phyloP scores from a whole-genome alignment of 202 grass and related monocot genomes.

The Carex arenaria region DNA sequence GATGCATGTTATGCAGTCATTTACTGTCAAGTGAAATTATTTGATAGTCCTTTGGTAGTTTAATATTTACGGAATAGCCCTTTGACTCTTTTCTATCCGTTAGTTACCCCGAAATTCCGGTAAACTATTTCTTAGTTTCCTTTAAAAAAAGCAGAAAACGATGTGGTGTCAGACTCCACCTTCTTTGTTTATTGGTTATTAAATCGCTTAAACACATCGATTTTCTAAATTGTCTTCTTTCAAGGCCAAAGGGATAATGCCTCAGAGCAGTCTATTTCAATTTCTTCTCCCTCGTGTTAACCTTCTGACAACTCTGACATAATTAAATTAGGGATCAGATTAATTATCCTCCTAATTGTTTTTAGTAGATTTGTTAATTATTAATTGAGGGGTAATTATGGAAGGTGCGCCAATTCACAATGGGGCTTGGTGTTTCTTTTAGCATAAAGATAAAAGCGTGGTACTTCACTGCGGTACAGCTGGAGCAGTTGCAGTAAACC shows the following conservation, averaged over 20 bases:
- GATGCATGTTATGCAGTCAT: background rate
- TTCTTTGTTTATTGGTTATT: slow-evolving; percentile 16
- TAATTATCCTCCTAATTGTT: background rate
- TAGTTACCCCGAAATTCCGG: background rate
- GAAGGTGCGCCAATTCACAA: background rate
- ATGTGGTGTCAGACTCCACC: slow-evolving; percentile 7
- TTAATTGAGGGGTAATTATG: slow-evolving; percentile 6
- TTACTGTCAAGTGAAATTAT: background rate
- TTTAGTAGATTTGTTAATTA: background rate
- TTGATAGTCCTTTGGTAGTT: background rate
- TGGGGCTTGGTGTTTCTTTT: background rate
- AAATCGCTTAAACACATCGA: background rate
- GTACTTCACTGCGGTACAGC: slow-evolving; percentile 23
- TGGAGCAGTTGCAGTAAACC: slow-evolving; percentile 22
- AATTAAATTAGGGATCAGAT: background rate
- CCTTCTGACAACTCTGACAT: background rate
- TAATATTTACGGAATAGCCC: background rate
- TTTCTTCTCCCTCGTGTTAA: background rate
- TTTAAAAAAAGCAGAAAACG: slow-evolving; percentile 14
- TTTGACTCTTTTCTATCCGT: slow-evolving; percentile 19
- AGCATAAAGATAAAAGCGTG: slow-evolving; percentile 20
- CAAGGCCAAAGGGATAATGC: slow-evolving; percentile 9
- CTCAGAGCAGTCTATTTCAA: background rate
- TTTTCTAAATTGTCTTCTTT: slow-evolving; percentile 22
- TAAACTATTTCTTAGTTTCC: background rate